Conservation (phyloP, 2,329 filamentous ascomycete species). For the Delphinella strobiligena region DNA sequence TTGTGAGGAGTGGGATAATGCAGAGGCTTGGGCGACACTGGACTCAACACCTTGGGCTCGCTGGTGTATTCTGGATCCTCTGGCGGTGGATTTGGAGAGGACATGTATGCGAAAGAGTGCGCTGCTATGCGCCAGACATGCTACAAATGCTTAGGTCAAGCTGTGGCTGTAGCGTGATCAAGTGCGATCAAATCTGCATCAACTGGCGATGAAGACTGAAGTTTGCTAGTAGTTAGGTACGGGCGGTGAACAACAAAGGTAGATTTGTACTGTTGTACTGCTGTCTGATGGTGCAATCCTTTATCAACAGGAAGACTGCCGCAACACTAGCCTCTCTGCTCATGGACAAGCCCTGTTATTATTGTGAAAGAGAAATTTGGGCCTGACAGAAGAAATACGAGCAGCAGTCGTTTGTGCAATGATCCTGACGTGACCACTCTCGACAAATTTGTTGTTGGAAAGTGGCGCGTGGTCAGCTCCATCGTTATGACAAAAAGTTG, state of each 20-base stretch:
- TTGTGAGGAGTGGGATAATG: constrained; percentile 56
- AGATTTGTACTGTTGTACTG: background rate
- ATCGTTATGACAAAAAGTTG: background rate
- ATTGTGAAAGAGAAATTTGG: too few species aligned
- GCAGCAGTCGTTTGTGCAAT: too few species aligned
- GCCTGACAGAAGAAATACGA: too few species aligned
- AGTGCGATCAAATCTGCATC: too few species aligned
- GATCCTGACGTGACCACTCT: too few species aligned
- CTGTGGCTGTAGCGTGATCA: background rate
- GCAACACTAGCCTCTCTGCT: background rate
- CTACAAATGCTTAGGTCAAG: constrained; percentile 11
- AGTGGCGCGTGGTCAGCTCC: background rate
- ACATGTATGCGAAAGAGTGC: constrained; percentile 37
- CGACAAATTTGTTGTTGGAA: background rate
- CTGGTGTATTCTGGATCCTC: constrained; percentile 50
- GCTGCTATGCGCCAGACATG: constrained; percentile 16
- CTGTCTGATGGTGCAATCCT: background rate
- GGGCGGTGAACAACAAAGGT: background rate
- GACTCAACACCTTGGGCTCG: constrained; percentile 46
- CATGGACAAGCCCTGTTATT: background rate
- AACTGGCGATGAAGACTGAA: background rate
- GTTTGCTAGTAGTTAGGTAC: background rate
- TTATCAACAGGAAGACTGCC: background rate
- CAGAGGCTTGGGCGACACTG: constrained; percentile 58
- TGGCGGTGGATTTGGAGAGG: constrained; percentile 27